Conservation (phyloP, 1,284 basidiomycete species). For the Malassezia caprae region DNA sequence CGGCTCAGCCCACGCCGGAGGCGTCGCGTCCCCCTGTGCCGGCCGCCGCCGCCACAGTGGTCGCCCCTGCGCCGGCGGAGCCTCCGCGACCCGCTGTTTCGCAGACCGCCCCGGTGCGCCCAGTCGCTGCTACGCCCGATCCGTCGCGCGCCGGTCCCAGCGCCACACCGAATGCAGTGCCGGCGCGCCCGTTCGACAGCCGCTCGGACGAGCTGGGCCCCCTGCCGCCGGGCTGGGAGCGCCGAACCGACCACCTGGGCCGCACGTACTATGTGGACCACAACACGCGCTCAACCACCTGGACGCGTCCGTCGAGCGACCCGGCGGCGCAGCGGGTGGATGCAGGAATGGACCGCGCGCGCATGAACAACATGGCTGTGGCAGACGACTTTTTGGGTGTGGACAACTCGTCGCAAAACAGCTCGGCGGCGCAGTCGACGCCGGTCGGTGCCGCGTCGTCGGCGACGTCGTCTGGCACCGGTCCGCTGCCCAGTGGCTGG, state of each 20-base stretch:
- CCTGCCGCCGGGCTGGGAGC: conserved; percentile 83
- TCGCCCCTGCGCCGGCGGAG: neutral
- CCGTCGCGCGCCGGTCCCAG: conserved; percentile 11
- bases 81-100: neutral
- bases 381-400: conserved; percentile 49
- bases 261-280: conserved; percentile 72
- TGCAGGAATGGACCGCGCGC: conserved; percentile 38
- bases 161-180: neutral
- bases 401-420: conserved; percentile 18
- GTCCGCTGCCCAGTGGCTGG: conserved; percentile 86
- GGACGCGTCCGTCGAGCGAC: conserved; percentile 56
- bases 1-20: neutral
- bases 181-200: conserved; percentile 17
- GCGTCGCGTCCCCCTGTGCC: neutral
- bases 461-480: conserved; percentile 66
- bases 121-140: neutral
- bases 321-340: conserved; percentile 31
- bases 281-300: conserved; percentile 84
- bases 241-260: conserved; percentile 74
- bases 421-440: conserved; percentile 17
- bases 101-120: neutral
- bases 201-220: conserved; percentile 36
- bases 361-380: conserved; percentile 41
- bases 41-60: neutral
- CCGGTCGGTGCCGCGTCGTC: conserved; percentile 26